Conservation (phyloP, 495 filamentous ascomycete species). For the Lichina pygmaea region DNA sequence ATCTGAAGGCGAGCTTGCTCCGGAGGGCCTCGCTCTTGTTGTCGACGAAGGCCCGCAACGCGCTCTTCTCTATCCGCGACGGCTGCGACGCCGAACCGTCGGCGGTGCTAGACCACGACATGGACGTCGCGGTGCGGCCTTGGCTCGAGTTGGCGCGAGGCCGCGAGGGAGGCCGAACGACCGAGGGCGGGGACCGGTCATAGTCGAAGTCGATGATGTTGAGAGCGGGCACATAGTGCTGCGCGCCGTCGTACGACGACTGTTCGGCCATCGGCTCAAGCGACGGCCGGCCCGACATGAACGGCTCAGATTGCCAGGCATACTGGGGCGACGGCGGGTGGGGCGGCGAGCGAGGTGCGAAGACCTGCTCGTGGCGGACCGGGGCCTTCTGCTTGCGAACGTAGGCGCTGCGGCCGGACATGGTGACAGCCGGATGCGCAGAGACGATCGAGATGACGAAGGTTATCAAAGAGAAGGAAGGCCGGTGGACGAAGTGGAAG, state of each 20-base stretch:
- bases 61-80: constrained; percentile 2
- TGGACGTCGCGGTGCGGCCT: neutral
- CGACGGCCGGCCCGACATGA: no score
- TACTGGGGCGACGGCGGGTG: no score
- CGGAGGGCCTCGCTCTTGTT: constrained; percentile 24
- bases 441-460: no score
- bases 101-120: neutral
- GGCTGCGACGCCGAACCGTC: neutral
- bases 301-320: no score
- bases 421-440: neutral
- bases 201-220: neutral
- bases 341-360: no score
- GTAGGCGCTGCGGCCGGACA: constrained; percentile 2
- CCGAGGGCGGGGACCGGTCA: neutral
- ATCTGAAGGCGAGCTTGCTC: constrained; percentile 20
- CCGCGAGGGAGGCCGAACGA: neutral
- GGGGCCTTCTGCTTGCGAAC: constrained; percentile 2
- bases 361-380: no score
- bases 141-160: neutral
- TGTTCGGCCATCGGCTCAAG: no score
- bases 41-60: constrained; percentile 19
- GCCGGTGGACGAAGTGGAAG: no score
- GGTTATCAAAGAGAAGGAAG: no score
- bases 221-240: neutral
- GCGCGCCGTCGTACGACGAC: no score